Base-by-base conservation (phyloP, 2,329 filamentous ascomycete species). In the Penicillium sp. region DNA sequence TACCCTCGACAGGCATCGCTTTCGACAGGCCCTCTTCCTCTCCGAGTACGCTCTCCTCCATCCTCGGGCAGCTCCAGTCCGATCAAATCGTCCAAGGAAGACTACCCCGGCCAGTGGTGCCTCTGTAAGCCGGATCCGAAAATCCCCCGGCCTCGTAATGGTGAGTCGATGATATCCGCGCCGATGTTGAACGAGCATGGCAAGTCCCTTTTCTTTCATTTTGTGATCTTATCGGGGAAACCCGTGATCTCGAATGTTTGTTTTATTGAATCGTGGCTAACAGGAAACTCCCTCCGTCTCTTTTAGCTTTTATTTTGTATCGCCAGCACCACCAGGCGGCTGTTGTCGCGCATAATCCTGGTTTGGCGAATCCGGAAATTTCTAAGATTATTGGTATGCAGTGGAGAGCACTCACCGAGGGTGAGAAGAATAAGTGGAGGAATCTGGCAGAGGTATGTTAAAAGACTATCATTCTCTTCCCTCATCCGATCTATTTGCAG, bases 311-410 rank as follows among this genome's bases (percentile, higher is more conserved):
- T 77, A 99, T 99, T 61, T 81, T 99, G 63, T 99, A 96, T 77
- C 91, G 94, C 32, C 92, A 97, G 70, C 89, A 95, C 71, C 88
- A 94, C 65, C 93, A 97, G 73, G 85, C 89, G 15, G 80, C 84
- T 42, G 90, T 97, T 44, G 88, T 92, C 30, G 81, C 86, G 47
- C 83, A 90, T 62, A 84, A 97, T 65, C 93, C 92, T n/a, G 89
- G 91, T 37, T 84, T 97, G 59, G 87, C 92, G 39, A 97, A 97
- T 73, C 93, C 93, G 3, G 91, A 97, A 46, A 96, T 97, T 63
- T 97, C 93, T 59, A 97, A 97, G 75, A 95, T 97, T 63, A 96
- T 97, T 62, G 93, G 93, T 46, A 85, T 91, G 70, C 88, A 92
- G 82, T 99, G 94, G 94, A 86, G 88, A 65, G 82, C 85, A 49